Evolutionary conservation across 331 rosid genomes (phyloP).

Genomic region (Malus hybrid): DNA sequence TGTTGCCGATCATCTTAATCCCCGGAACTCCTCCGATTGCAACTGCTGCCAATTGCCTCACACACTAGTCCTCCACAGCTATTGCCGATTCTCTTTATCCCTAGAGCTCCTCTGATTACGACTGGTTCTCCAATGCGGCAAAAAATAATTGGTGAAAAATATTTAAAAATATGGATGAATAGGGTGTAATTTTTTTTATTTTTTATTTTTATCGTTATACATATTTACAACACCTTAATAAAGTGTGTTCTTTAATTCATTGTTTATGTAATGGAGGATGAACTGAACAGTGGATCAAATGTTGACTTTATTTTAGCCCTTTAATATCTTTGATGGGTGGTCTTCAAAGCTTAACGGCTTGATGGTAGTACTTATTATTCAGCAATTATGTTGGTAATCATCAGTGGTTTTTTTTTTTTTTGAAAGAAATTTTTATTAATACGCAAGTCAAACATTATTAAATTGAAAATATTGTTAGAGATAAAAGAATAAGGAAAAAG

Average conservation of each 20-base stretch:
- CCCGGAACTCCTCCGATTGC: conserved; percentile 3
- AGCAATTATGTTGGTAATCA: neutral
- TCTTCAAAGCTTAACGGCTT: neutral
- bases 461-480: too few relatives aligned
- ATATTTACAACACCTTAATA: too few relatives aligned
- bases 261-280: neutral
- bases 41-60: conserved; percentile 34
- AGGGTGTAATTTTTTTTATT: too few relatives aligned
- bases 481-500: too few relatives aligned
- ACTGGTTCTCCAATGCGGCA: conserved; percentile 40
- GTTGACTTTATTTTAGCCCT: neutral
- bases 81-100: conserved; percentile 12
- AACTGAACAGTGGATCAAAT: neutral
- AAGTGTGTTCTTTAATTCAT: neutral
- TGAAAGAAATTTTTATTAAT: neutral
- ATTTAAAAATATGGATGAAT: too few relatives aligned
- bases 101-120: conserved; percentile 5
- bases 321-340: conserved; percentile 4
- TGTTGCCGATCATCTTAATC: too few relatives aligned
- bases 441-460: neutral
- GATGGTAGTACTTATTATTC: neutral
- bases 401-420: neutral
- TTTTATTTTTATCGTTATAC: too few relatives aligned
- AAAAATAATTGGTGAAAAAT: too few relatives aligned
- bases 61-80: too few relatives aligned